Conservation (phyloP, 352 stramenopile species). For the Peronospora destructor region DNA sequence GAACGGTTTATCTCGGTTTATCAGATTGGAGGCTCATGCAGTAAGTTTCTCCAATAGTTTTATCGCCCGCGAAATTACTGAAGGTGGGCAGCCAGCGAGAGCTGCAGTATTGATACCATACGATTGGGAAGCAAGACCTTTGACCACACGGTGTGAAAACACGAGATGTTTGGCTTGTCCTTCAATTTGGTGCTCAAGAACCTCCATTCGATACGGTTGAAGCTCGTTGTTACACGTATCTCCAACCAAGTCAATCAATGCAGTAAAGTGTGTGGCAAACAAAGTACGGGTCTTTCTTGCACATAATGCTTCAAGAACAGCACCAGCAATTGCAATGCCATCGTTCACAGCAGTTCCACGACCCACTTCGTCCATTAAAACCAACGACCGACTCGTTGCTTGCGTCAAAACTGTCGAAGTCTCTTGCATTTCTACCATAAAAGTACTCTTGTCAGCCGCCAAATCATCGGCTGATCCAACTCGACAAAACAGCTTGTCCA, state of each 20-base stretch:
- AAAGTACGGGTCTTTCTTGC: slow-evolving; percentile 50
- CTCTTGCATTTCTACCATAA: slow-evolving; percentile 87
- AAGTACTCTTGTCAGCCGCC: slow-evolving; percentile 73
- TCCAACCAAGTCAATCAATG: slow-evolving; percentile 38
- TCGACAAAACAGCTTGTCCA: slow-evolving; percentile 79
- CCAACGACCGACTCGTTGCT: slow-evolving; percentile 64
- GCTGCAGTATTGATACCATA: slow-evolving; percentile 76
- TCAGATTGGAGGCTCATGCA: too few relatives aligned
- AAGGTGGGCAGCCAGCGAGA: slow-evolving; percentile 51
- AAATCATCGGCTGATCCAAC: slow-evolving; percentile 80
- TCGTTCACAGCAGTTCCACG: slow-evolving; percentile 75
- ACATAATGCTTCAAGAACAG: slow-evolving; percentile 67
- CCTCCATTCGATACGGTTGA: slow-evolving; percentile 65
- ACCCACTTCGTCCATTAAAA: slow-evolving; percentile 87
- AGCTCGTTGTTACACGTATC: slow-evolving; percentile 29
- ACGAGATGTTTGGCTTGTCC: slow-evolving; percentile 39
- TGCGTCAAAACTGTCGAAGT: slow-evolving; percentile 68
- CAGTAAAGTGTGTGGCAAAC: slow-evolving; percentile 85
- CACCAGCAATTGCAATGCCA: slow-evolving; percentile 69
- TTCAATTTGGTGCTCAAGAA: slow-evolving; percentile 32
- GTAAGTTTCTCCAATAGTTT: slow-evolving; percentile 35
- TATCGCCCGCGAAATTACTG: slow-evolving; percentile 41
- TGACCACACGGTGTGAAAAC: slow-evolving; percentile 72
- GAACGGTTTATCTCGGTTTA: too few relatives aligned
- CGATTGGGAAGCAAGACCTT: slow-evolving; percentile 59